phyloP scores from a whole-genome alignment of 2,329 filamentous ascomycete genomes.

The Colletotrichum orbiculare region DNA sequence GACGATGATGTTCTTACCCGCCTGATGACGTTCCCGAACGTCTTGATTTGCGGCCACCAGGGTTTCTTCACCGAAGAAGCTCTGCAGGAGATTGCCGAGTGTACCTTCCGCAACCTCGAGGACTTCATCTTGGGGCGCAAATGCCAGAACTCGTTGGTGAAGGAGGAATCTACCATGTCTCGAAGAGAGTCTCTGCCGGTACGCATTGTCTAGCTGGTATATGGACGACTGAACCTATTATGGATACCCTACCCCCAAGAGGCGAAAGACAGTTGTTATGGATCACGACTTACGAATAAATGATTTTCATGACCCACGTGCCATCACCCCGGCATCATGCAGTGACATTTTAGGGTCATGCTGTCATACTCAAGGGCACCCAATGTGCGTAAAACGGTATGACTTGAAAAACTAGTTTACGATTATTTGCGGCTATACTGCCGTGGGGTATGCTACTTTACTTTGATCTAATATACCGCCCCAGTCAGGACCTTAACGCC shows the following conservation, averaged over 20 bases:
- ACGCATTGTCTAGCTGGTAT: slow-evolving; percentile 43
- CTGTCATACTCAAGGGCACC: too few species aligned
- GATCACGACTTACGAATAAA: slow-evolving; percentile 31
- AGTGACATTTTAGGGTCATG: too few species aligned
- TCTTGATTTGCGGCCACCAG: slow-evolving; percentile 74
- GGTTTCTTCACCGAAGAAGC: slow-evolving; percentile 77
- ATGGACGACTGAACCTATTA: not conserved
- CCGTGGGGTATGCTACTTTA: too few species aligned
- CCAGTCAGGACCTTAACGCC: slow-evolving; percentile 1
- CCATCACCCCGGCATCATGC: too few species aligned
- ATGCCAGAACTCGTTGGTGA: slow-evolving; percentile 53
- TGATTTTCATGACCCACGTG: not conserved
- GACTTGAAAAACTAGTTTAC: too few species aligned
- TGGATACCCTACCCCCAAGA: slow-evolving; percentile 9
- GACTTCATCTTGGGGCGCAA: slow-evolving; percentile 51
- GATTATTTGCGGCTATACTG: too few species aligned
- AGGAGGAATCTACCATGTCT: slow-evolving; percentile 30
- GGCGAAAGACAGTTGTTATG: slow-evolving; percentile 12
- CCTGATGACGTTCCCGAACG: slow-evolving; percentile 75
- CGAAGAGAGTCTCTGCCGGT: slow-evolving; percentile 45
- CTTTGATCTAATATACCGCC: slow-evolving; percentile 8
- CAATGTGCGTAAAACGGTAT: too few species aligned
- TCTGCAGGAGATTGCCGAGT: slow-evolving; percentile 70
- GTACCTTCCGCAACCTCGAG: slow-evolving; percentile 67
- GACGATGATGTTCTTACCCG: slow-evolving; percentile 75